phyloP scores from a whole-genome alignment of 345 rosid genomes.

The Hirschfeldia incana region DNA sequence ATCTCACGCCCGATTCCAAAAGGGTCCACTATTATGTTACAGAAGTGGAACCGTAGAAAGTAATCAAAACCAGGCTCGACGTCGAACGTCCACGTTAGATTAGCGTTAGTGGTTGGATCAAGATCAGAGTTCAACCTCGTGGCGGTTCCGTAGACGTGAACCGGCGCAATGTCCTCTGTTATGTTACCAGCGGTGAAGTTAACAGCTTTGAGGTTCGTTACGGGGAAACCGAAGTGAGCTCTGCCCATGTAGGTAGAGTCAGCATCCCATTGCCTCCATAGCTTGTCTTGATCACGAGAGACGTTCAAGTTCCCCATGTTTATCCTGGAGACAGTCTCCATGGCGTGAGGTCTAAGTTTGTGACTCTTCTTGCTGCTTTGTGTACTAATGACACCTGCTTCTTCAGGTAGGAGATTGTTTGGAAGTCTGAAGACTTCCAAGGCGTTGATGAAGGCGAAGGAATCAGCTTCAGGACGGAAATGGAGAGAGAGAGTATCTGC shows the following conservation, averaged over 20 bases:
- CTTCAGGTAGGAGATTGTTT: slow-evolving; percentile 51
- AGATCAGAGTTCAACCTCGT: slow-evolving; percentile 39
- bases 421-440: slow-evolving; percentile 76
- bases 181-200: slow-evolving; percentile 42
- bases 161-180: slow-evolving; percentile 56
- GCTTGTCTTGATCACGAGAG: slow-evolving; percentile 49
- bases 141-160: slow-evolving; percentile 75
- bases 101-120: slow-evolving; percentile 44
- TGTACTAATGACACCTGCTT: slow-evolving; percentile 38
- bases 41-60: slow-evolving; percentile 77
- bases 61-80: slow-evolving; percentile 70
- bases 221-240: slow-evolving; percentile 30
- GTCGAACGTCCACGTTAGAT: slow-evolving; percentile 69
- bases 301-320: slow-evolving; percentile 79
- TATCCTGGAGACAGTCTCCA: slow-evolving; percentile 78
- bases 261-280: slow-evolving; percentile 79
- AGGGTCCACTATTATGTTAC: slow-evolving; percentile 48
- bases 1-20: not conserved
- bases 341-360: slow-evolving; percentile 44
- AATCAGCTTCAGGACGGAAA: slow-evolving; percentile 49
- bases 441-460: slow-evolving; percentile 74
- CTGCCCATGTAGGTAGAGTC: slow-evolving; percentile 53
- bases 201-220: slow-evolving; percentile 49
- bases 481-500: slow-evolving; percentile 46
- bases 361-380: slow-evolving; percentile 29